Percentiles rank a stretch among this genome's conserved stretches.
Conservation (phyloP, 108 stramenopile genomes). For the Skeletonema potamos region DNA sequence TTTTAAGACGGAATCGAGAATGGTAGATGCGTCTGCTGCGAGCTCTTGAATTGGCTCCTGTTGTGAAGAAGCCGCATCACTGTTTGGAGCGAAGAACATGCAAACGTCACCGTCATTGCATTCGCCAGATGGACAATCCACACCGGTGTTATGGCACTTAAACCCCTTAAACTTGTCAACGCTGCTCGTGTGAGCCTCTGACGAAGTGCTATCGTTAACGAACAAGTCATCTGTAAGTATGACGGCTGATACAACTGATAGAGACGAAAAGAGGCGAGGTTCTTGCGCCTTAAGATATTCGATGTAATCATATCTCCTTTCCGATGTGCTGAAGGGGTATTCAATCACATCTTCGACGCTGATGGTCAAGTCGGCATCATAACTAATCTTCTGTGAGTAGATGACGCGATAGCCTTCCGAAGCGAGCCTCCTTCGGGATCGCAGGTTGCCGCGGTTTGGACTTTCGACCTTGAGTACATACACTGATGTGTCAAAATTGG, state of each 20-base stretch:
- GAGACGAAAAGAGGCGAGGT: background rate
- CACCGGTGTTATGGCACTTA: background rate
- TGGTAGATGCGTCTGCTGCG: background rate
- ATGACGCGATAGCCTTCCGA: constrained; percentile 16
- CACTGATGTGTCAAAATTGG: background rate
- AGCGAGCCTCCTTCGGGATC: background rate
- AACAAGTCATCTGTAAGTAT: constrained; percentile 4
- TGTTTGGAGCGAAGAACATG: constrained; percentile 16
- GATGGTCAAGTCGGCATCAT: constrained; percentile 5
- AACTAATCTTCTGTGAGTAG: constrained; percentile 27
- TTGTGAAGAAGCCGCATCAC: background rate
- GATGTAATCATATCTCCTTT: constrained; percentile 25
- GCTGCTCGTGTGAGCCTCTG: background rate
- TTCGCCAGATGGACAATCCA: constrained; percentile 19
- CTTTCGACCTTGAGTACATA: background rate
- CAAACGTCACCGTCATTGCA: constrained; percentile 19
- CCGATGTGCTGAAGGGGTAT: constrained; percentile 20
- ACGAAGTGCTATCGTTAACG: background rate
- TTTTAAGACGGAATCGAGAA: background rate
- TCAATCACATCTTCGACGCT: constrained; percentile 16
- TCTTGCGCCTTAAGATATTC: background rate
- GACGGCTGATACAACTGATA: background rate
- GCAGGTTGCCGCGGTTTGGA: background rate
- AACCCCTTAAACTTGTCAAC: background rate
- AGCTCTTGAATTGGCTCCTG: background rate